A percentile compares a stretch with the other conserved stretches of the same genome.
Evolutionary conservation across 2,329 filamentous ascomycete genomes (phyloP).

Genomic region (Phialophora verrucosa): DNA sequence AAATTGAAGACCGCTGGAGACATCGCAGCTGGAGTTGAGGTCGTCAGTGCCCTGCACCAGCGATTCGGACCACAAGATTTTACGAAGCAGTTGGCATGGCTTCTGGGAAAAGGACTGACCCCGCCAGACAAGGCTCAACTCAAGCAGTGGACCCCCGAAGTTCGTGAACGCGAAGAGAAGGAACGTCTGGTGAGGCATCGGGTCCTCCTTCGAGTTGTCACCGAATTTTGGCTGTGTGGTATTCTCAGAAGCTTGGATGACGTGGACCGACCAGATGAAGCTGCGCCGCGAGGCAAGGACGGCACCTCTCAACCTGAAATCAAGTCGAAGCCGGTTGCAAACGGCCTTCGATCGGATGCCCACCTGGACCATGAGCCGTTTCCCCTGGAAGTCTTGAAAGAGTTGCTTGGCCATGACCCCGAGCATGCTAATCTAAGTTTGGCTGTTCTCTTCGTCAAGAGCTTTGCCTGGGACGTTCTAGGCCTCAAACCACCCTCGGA

Average conservation of each 20-base stretch:
- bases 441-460: constrained; percentile 93
- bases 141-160: constrained; percentile 78
- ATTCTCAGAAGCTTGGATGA: constrained; percentile 81
- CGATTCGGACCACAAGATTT: constrained; percentile 90
- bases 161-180: constrained; percentile 93
- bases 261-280: constrained; percentile 68
- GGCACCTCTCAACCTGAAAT: constrained; percentile 46
- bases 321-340: constrained; percentile 68
- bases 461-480: constrained; percentile 93
- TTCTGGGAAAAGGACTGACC: constrained; percentile 86
- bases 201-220: constrained; percentile 84
- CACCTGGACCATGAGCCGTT: constrained; percentile 83
- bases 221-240: constrained; percentile 93
- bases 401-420: constrained; percentile 88
- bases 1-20: constrained; percentile 91
- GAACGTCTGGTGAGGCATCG: constrained; percentile 87
- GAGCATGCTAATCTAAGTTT: constrained; percentile 90
- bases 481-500: constrained; percentile 74
- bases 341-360: constrained; percentile 61
- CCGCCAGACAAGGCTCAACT: constrained; percentile 85
- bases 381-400: constrained; percentile 95
- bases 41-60: constrained; percentile 93
- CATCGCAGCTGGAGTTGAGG: constrained; percentile 87
- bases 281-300: constrained; percentile 61
- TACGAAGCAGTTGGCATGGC: constrained; percentile 89